Evolutionary conservation across 164 flowering plant species (phyloP), one percentile per base, ranked within the genome.

Genomic region (Stephania japonica): DNA sequence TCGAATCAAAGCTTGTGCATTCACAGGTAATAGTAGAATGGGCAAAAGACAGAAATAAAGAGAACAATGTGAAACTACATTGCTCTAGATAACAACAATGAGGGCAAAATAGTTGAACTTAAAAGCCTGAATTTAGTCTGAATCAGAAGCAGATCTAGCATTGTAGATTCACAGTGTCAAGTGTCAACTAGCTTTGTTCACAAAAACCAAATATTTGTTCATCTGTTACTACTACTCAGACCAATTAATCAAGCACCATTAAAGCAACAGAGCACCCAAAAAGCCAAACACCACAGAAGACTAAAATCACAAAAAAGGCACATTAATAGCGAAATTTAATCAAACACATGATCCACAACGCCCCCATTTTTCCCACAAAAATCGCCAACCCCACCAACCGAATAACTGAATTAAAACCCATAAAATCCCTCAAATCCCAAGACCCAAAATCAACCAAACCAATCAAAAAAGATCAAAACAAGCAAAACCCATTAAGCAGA

Each of bases 351-450:
- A 5, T 32, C 38, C 2, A 11, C 42, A 14, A 56, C 32, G 61
- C 44, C 25, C 18, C n/a, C 44, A 44, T 25, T 9, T 26, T 24
- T 50, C 21, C 44, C 18, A 25, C 12, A 21, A 59, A 71, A 41
- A 13, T 21, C 18, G 26, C 3, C 21, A 23, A 73, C 67, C 6
- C 3, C 14, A 53, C 25, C 62, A 70, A 75, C 77, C 71, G 72
- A 75, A 71, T 73, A 78, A 65, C 19, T 26, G 42, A 49, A 73
- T 70, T 21, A 72, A 7, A 78, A 72, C 78, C 61, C 71, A 72
- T 66, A 68, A 50, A 72, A 19, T 65, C 16, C 50, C 50, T 25
- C 69, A 69, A 50, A 61, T 68, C 19, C 64, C 3, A 59, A 71
- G 23, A n/a, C 16, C 8, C 41, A 56, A 69, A 64, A 68, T 63